A percentile compares a stretch with the other conserved stretches of the same genome.
Conservation (phyloP, 495 filamentous ascomycete genomes). For the Podospora didyma region DNA sequence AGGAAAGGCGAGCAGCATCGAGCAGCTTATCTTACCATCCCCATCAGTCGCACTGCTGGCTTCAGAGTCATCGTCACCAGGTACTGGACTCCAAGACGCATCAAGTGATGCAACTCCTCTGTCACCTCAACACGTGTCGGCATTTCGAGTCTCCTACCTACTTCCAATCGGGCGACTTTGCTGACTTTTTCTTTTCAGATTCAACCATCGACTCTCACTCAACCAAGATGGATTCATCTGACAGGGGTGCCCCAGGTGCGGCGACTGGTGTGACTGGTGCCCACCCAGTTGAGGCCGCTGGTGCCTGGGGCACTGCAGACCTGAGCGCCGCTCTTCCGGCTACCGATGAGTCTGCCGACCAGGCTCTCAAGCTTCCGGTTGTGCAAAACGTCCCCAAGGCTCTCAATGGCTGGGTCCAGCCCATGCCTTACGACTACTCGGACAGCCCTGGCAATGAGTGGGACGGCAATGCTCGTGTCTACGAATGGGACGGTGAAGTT, state of each 20-base stretch:
- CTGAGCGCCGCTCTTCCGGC: constrained; percentile 17
- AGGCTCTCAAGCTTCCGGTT: constrained; percentile 10
- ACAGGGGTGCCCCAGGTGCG: not conserved
- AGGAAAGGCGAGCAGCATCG: too few relatives aligned
- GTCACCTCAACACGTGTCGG: too few relatives aligned
- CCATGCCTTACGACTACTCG: constrained; percentile 44
- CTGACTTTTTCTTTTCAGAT: too few relatives aligned
- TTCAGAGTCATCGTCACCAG: too few relatives aligned
- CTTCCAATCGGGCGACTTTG: too few relatives aligned
- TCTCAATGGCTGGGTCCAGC: constrained; percentile 49
- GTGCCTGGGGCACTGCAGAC: constrained; percentile 15
- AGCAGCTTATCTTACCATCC: too few relatives aligned
- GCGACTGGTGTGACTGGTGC: not conserved
- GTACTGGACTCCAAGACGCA: too few relatives aligned
- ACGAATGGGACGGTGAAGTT: constrained; percentile 81
- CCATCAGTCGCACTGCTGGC: too few relatives aligned
- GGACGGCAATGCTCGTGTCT: constrained; percentile 54
- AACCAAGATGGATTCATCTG: not conserved
- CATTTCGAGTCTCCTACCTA: too few relatives aligned
- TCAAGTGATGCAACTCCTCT: too few relatives aligned
- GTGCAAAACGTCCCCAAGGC: constrained; percentile 1
- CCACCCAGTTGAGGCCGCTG: not conserved
- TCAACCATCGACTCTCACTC: too few relatives aligned
- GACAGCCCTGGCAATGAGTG: constrained; percentile 24
- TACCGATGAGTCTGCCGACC: not conserved